Base-by-base conservation (phyloP, 495 filamentous ascomycete genomes). In the Chaetomium cochliodes region DNA sequence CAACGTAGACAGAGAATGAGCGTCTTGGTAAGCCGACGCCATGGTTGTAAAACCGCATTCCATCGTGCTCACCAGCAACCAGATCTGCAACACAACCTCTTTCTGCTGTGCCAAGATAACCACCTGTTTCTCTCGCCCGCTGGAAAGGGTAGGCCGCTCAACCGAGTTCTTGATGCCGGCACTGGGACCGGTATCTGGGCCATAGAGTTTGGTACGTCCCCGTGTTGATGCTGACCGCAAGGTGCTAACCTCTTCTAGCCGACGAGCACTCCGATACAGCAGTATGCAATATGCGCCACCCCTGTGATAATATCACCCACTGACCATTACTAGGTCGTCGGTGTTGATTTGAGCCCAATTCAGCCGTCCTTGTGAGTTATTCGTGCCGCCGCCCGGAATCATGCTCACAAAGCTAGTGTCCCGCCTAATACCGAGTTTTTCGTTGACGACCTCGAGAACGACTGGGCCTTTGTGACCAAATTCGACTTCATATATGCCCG, bases 361-460 rank as follows among this genome's bases (percentile, higher is more conserved):
- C 70, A 76, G 60, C 74, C 74, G 6, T 51, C 54, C 22, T 72
- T 65, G 70, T 74, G 64, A 41, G 67, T 70, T 12, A 12, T n/a
- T 42, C 56, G 5, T 39, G 3, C 22, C 20, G 13, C 20, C 3
- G 7, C 16, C 25, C 7, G 33, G 5, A 37, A 39, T 25, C 44
- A 0, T 12, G 12, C 53, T 42, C 9, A 58, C 37, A 44, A 9
- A 44, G 1, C 23, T 15, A 71, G 80, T 23, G 75, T 77, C n/a
- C 77, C 83, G 3, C 79, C 82, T 2, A 86, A 86, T 63, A 72
- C 85, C 37, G 72, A 70, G 39, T 86, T 86, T 69, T 81, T 85
- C 66, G 76, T 87, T 58, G 81, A 83, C 64, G 81, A 87, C 62
- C 81, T 81, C 28, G 77, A 81, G 47, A 69, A 78, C 13, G 77